These are phyloP conservation scores for Solanum corneliomulleri DNA, from an alignment of 257 asterid genomes.

Conservation along the genomic window DNA sequence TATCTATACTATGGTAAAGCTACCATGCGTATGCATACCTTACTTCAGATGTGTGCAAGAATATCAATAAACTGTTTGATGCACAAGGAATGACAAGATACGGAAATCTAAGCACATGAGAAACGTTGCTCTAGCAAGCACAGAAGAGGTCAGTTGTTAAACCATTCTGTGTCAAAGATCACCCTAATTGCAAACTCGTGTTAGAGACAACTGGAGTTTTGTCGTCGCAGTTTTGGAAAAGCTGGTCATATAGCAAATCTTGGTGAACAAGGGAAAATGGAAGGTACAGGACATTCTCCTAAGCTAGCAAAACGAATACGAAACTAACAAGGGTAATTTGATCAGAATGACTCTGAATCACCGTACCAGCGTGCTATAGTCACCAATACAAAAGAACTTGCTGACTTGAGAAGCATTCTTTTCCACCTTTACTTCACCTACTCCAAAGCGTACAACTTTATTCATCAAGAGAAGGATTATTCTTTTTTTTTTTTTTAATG, in stretches of 20 bases:
- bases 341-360: neutral
- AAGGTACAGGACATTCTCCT: neutral
- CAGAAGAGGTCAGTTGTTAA: neutral
- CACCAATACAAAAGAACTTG: neutral
- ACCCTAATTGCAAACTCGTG: neutral
- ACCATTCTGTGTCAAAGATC: too few species aligned
- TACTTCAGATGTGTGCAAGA: neutral
- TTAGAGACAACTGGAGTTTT: neutral
- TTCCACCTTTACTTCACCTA: neutral
- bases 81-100: neutral
- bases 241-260: neutral
- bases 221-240: neutral
- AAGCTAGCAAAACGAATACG: neutral
- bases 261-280: neutral
- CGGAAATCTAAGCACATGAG: neutral
- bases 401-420: neutral
- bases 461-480: neutral
- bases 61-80: neutral
- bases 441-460: neutral
- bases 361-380: neutral
- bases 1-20: too few species aligned
- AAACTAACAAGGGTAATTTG: neutral
- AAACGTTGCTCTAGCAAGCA: neutral
- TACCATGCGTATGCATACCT: neutral
- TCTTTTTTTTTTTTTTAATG: neutral